A percentile compares a stretch with the other conserved stretches of the same genome.
phyloP scores from a whole-genome alignment of 768 basidiomycete species.

The Amylocystis lapponica region DNA sequence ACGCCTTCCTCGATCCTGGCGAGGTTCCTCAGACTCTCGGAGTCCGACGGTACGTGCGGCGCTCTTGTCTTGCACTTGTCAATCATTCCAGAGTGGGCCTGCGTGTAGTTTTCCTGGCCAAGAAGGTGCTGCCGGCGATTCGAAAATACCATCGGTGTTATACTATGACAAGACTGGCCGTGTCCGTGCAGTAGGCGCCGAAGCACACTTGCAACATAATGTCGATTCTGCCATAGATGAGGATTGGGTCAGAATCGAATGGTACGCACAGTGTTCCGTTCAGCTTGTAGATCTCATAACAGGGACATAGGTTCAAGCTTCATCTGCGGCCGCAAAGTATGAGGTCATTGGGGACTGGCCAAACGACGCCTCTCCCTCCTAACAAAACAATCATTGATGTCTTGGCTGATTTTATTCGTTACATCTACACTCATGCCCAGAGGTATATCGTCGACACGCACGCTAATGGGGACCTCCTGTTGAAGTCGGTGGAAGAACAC shows the following conservation, averaged over 20 bases:
- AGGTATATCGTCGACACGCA: constrained; percentile 45
- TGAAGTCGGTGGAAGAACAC: constrained; percentile 36
- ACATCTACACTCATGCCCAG: constrained; percentile 38
- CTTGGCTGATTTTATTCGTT: constrained; percentile 41
- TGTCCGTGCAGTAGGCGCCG: constrained; percentile 39
- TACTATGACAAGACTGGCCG: constrained; percentile 39
- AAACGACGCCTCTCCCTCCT: constrained; percentile 37
- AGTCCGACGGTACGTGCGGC: constrained; percentile 22
- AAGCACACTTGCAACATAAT: constrained; percentile 21
- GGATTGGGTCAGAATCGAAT: constrained; percentile 20
- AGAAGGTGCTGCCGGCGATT: constrained; percentile 33
- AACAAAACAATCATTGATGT: constrained; percentile 38
- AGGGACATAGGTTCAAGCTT: neutral
- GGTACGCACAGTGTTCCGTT: constrained; percentile 2
- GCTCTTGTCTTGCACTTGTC: neutral
- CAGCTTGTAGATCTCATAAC: constrained; percentile 9
- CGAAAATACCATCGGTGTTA: constrained; percentile 44
- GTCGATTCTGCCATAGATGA: neutral
- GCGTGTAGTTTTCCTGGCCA: constrained; percentile 34
- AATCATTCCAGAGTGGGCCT: neutral
- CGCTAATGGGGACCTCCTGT: constrained; percentile 36
- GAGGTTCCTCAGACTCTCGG: constrained; percentile 39
- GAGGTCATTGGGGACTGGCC: constrained; percentile 5
- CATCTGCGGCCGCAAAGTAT: neutral
- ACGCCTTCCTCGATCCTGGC: constrained; percentile 33